Evolutionary conservation across 2,329 filamentous ascomycete genomes (phyloP).

Genomic region (Diaporthe amygdali): DNA sequence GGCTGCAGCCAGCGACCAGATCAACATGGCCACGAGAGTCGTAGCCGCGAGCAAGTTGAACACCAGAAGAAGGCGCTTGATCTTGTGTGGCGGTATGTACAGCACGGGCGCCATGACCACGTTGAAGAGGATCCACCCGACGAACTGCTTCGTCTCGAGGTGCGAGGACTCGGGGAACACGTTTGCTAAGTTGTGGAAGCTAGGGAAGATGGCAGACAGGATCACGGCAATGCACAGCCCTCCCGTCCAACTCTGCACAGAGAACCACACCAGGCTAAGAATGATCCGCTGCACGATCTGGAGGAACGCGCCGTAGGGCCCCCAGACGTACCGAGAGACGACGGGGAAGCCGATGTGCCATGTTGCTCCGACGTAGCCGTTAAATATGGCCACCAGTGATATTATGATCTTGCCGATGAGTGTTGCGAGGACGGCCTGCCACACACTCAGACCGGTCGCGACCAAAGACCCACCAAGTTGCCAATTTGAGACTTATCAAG

Average conservation of each 20-base stretch:
- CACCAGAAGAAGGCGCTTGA: conserved; percentile 24
- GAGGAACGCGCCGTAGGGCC: conserved; percentile 45
- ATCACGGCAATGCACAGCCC: conserved; percentile 30
- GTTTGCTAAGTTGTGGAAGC: conserved; percentile 32
- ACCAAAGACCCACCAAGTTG: conserved; percentile 18
- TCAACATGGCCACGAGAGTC: conserved; percentile 42
- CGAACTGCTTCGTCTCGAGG: conserved; percentile 33
- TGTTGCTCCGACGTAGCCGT: conserved; percentile 43
- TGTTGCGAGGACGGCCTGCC: conserved; percentile 21
- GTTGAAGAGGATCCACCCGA: conserved; percentile 38
- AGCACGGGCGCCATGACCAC: conserved; percentile 15
- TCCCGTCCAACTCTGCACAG: conserved; percentile 31
- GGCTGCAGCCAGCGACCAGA: conserved; percentile 38
- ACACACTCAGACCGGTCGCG: conserved; percentile 21
- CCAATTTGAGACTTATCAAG: conserved; percentile 27
- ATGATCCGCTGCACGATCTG: conserved; percentile 45
- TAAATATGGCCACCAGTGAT: conserved; percentile 39
- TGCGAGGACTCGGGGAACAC: conserved; percentile 30
- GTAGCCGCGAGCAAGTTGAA: conserved; percentile 41
- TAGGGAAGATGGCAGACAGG: conserved; percentile 33
- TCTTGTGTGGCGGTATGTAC: conserved; percentile 17
- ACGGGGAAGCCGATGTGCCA: conserved; percentile 51
- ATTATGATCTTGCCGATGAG: conserved; percentile 43
- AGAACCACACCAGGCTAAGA: conserved; percentile 45
- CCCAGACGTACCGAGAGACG: conserved; percentile 44